Percentiles rank a stretch among this genome's conserved stretches.
Evolutionary conservation across 2,329 filamentous ascomycete species (phyloP).

Genomic region (Cordyceps farinosa): DNA sequence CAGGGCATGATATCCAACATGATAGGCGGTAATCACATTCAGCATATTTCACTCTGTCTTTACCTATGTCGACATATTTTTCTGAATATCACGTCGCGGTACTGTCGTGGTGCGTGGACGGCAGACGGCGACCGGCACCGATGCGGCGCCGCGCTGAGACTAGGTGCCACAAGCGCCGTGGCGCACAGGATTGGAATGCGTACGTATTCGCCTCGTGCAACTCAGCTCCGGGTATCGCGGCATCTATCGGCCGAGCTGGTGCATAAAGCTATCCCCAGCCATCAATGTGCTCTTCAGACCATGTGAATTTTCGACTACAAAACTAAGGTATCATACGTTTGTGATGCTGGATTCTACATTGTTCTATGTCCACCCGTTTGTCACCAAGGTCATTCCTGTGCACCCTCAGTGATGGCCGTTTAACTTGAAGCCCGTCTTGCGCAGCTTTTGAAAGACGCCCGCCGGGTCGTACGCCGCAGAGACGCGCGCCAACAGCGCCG

Average conservation of each 20-base stretch:
- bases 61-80: too few relatives aligned
- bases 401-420: neutral
- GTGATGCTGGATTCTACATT: too few relatives aligned
- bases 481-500: slow-evolving; percentile 29
- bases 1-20: too few relatives aligned
- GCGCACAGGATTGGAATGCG: neutral
- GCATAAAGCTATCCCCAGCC: neutral
- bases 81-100: too few relatives aligned
- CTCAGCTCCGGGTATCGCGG: neutral
- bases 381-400: too few relatives aligned
- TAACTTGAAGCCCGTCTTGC: slow-evolving; percentile 30
- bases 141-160: neutral
- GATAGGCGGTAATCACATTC: too few relatives aligned
- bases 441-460: slow-evolving; percentile 33
- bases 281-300: too few relatives aligned
- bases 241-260: neutral
- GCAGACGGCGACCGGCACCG: neutral
- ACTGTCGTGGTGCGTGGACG: neutral
- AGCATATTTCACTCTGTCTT: too few relatives aligned
- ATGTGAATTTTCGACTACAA: too few relatives aligned
- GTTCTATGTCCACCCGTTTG: too few relatives aligned
- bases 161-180: neutral
- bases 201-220: neutral
- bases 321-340: too few relatives aligned
- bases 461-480: slow-evolving; percentile 33